These are phyloP conservation scores for Meyerozyma elateridarum DNA, from an alignment of 1,139 yeast genomes.

Conservation along the genomic window DNA sequence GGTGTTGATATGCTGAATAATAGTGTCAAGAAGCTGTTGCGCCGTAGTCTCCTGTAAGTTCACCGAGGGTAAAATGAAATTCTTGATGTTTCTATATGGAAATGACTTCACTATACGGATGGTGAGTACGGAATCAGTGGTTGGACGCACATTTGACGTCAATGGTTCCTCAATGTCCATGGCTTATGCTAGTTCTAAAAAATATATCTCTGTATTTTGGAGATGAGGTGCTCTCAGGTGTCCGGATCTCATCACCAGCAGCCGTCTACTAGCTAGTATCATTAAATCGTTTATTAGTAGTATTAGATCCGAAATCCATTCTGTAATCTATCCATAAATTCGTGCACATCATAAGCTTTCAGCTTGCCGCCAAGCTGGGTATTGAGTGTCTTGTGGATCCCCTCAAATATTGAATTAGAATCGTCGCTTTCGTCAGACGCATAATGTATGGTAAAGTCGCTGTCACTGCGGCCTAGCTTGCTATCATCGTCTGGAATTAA, in stretches of 20 bases:
- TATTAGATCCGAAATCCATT: constrained; percentile 11
- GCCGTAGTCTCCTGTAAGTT: constrained; percentile 72
- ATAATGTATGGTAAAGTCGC: constrained; percentile 9
- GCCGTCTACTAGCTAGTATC: too few relatives aligned
- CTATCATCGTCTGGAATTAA: not conserved
- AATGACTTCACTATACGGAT: constrained; percentile 86
- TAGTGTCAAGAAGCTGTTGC: constrained; percentile 47
- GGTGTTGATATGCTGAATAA: constrained; percentile 48
- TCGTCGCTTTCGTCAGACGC: constrained; percentile 12
- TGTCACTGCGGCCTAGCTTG: constrained; percentile 9
- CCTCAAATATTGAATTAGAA: constrained; percentile 10
- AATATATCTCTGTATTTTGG: constrained; percentile 1
- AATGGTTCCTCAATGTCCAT: constrained; percentile 48
- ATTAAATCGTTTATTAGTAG: constrained; percentile 2
- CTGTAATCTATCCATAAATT: constrained; percentile 10
- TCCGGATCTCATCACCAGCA: constrained; percentile 6
- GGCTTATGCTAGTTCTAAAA: constrained; percentile 2
- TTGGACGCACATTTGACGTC: constrained; percentile 65
- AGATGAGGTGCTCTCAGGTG: constrained; percentile 1
- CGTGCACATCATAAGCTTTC: constrained; percentile 11
- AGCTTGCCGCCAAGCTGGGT: constrained; percentile 12
- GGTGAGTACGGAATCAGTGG: constrained; percentile 69
- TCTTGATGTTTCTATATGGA: constrained; percentile 86
- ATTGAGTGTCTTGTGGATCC: constrained; percentile 11
- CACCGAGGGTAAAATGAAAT: constrained; percentile 65